Evolutionary conservation across 2,329 filamentous ascomycete genomes (phyloP).

Genomic region (Colletotrichum zoysiae): DNA sequence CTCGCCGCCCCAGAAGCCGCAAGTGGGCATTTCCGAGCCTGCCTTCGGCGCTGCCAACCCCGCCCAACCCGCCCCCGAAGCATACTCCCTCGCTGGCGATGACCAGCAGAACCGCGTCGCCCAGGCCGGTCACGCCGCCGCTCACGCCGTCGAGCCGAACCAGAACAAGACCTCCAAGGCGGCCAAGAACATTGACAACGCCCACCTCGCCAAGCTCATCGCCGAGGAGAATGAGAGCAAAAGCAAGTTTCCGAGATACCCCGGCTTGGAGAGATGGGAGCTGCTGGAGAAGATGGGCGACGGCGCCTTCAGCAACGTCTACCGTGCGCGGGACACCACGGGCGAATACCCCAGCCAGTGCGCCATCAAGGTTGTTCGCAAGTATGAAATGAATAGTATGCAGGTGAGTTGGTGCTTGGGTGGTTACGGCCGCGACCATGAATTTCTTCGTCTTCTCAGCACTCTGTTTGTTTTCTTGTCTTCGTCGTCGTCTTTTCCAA

Average conservation of each 20-base stretch:
- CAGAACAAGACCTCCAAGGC: slow-evolving; percentile 61
- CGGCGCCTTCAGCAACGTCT: slow-evolving; percentile 98
- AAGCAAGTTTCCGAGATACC: slow-evolving; percentile 85
- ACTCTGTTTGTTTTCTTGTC: slow-evolving; percentile 42
- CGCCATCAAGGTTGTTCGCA: slow-evolving; percentile 98
- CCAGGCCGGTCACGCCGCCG: slow-evolving; percentile 75
- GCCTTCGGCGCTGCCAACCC: slow-evolving; percentile 53
- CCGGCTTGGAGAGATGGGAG: slow-evolving; percentile 87
- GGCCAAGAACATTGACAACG: slow-evolving; percentile 62
- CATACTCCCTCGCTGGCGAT: slow-evolving; percentile 71
- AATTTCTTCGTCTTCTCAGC: slow-evolving; percentile 45
- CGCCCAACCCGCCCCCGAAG: slow-evolving; percentile 63
- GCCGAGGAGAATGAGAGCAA: slow-evolving; percentile 91
- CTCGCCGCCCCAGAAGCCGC: slow-evolving; percentile 60
- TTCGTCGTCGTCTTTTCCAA: slow-evolving; percentile 40
- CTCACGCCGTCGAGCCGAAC: slow-evolving; percentile 71
- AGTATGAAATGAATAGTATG: slow-evolving; percentile 98
- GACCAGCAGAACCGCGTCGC: slow-evolving; percentile 76
- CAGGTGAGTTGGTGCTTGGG: slow-evolving; percentile 79
- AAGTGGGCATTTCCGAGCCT: slow-evolving; percentile 69
- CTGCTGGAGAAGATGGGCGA: slow-evolving; percentile 98
- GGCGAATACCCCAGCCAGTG: slow-evolving; percentile 79
- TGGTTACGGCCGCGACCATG: slow-evolving; percentile 40
- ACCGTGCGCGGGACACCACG: slow-evolving; percentile 82
- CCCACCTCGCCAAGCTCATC: slow-evolving; percentile 85